Conservation (phyloP, 805 yeast genomes). For the Blastobotrys americana region DNA sequence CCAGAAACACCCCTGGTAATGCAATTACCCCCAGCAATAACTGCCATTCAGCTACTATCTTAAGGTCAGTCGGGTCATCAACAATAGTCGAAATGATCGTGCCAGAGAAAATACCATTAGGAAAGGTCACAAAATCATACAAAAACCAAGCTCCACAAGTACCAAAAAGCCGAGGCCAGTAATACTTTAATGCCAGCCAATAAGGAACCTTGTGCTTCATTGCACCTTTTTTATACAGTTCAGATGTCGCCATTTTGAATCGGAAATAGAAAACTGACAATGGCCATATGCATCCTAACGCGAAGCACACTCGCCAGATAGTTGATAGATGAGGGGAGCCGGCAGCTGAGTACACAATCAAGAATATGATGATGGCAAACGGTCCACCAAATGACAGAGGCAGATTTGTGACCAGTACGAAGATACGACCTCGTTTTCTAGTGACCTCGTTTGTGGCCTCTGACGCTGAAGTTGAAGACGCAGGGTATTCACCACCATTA, state of each 20-base stretch:
- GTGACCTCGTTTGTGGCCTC: conserved; percentile 66
- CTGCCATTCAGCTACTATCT: conserved; percentile 65
- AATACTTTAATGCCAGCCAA: conserved; percentile 51
- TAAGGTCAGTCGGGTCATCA: conserved; percentile 41
- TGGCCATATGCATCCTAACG: conserved; percentile 71
- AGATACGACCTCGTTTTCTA: conserved; percentile 53
- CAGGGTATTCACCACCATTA: conserved; percentile 71
- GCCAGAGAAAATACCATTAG: conserved; percentile 63
- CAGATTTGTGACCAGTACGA: conserved; percentile 60
- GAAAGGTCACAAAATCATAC: conserved; percentile 75
- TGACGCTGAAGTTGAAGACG: conserved; percentile 58
- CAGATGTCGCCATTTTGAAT: conserved; percentile 59
- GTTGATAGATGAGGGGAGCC: conserved; percentile 39
- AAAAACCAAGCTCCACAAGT: conserved; percentile 73
- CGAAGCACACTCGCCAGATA: conserved; percentile 66
- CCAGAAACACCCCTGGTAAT: conserved; percentile 65
- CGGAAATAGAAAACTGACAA: conserved; percentile 65
- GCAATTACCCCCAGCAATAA: conserved; percentile 57
- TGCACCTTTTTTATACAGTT: conserved; percentile 55
- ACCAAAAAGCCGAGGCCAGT: conserved; percentile 63
- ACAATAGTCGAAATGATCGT: conserved; percentile 54
- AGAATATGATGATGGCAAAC: conserved; percentile 58
- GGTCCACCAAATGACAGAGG: conserved; percentile 76
- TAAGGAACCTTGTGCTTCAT: conserved; percentile 54
- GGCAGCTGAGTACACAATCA: conserved; percentile 59